These are phyloP conservation scores for Talaromyces sp. DNA, from an alignment of 2,329 filamentous ascomycete genomes.

Conservation along the genomic window DNA sequence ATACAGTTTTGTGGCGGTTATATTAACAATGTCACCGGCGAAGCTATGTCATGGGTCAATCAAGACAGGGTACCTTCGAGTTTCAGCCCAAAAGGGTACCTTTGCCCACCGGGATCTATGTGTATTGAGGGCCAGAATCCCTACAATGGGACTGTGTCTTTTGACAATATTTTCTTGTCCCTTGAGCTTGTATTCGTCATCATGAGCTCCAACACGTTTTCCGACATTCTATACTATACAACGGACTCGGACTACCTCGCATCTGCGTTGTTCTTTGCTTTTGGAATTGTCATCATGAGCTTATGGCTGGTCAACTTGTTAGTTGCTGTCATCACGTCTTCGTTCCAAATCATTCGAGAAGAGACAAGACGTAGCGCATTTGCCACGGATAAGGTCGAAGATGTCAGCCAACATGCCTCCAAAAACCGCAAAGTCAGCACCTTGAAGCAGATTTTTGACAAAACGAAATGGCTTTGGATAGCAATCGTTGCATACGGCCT, in stretches of 20 bases:
- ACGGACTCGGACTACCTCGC: constrained; percentile 87
- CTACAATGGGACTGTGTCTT: constrained; percentile 79
- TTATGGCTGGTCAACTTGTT: constrained; percentile 92
- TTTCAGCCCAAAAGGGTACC: constrained; percentile 66
- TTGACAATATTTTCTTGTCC: constrained; percentile 90
- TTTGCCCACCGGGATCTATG: constrained; percentile 77
- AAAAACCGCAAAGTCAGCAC: constrained; percentile 29
- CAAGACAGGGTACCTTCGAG: constrained; percentile 47
- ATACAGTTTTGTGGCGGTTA: constrained; percentile 85
- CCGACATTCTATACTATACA: constrained; percentile 89
- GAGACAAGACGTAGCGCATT: constrained; percentile 94
- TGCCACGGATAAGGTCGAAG: constrained; percentile 63
- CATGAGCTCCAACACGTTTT: constrained; percentile 97
- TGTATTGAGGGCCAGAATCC: constrained; percentile 79
- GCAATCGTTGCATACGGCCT: constrained; percentile 73
- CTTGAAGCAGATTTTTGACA: constrained; percentile 69
- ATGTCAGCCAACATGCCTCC: constrained; percentile 36
- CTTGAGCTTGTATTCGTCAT: constrained; percentile 94
- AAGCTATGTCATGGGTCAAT: constrained; percentile 64
- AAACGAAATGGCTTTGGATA: constrained; percentile 73
- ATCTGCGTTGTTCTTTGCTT: constrained; percentile 70
- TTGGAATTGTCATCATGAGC: constrained; percentile 81
- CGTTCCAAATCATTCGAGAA: constrained; percentile 96
- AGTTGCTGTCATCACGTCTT: constrained; percentile 96
- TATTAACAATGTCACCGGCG: constrained; percentile 56